Base-by-base conservation (phyloP, 2,329 filamentous ascomycete genomes). In the Botrytis fragariae region DNA sequence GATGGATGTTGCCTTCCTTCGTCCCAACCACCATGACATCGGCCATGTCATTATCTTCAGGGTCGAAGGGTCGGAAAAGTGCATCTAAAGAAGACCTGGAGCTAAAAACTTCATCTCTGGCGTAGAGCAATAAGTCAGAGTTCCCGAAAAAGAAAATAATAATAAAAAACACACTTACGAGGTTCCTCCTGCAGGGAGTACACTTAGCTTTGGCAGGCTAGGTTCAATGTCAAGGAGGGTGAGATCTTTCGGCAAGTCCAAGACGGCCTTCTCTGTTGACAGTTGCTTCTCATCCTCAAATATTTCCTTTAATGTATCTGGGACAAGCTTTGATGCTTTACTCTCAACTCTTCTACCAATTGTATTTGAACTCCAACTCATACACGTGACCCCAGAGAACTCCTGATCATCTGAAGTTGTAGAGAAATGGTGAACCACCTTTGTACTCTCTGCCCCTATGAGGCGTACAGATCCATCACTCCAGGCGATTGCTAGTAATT, bases 401-500 rank as follows among this genome's bases (percentile, higher is more conserved):
- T 78, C 71, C 59, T 80, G 74, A n/a, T 77, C 77, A 77, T 73
- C 57, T 51, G 62, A 37, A 73, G n/a, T 70, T 61, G 82, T 75
- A 22, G 77, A 79, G 78, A 93, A 91, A 78, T 92, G 89, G 81
- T 96, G 92, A 32, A 94, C 90, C 20, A 92, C 89, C 82, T 95
- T 97, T 81, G 90, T 92, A 78, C 90, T 95, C 81, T 96, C 94
- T 35, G 94, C 84, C 74, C 92, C 92, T 81, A 95, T 88, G 51
- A 97, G 84, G 73, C 93, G 90, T 32, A 96, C 89, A 10, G 88
- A 88, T 42, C 93, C 92, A 84, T 97, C 93, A 77, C 89, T 93
- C 90, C 93, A 97, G 63, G 90, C 93, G 22, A 96, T 89, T 22
- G 94, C 94, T 72, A 98, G 87, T 60, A 93, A 90, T 75, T 93